A percentile compares a stretch with the other conserved stretches of the same genome.
phyloP scores from a whole-genome alignment of 352 stramenopile genomes.

The Phytophthora aleatoria region DNA sequence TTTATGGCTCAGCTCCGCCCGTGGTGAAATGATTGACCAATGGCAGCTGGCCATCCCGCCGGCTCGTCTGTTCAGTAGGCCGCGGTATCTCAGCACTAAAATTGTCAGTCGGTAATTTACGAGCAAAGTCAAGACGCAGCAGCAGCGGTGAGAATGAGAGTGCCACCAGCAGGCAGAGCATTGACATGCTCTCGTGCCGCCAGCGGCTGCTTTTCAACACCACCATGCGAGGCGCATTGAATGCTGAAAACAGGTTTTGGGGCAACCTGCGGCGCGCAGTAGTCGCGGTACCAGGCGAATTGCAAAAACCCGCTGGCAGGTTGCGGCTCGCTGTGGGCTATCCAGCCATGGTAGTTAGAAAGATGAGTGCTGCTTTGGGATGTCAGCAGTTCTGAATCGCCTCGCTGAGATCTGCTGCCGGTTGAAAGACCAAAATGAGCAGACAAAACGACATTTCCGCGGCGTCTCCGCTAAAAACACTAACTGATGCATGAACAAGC shows the following conservation, averaged over 20 bases:
- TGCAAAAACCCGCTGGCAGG: constrained; percentile 12
- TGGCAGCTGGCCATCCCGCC: constrained; percentile 32
- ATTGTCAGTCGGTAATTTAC: constrained; percentile 42
- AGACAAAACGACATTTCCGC: constrained; percentile 19
- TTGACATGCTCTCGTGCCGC: background rate
- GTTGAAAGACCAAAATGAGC: constrained; percentile 14
- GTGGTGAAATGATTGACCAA: constrained; percentile 36
- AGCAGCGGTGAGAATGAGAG: background rate
- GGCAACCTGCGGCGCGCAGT: constrained; percentile 3
- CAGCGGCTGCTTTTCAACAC: constrained; percentile 16
- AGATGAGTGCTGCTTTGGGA: constrained; percentile 9
- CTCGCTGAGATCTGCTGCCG: constrained; percentile 6
- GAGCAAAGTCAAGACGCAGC: background rate
- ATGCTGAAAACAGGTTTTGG: constrained; percentile 29
- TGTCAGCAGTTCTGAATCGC: constrained; percentile 11
- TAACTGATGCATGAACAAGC: constrained; percentile 7
- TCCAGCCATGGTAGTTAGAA: constrained; percentile 20
- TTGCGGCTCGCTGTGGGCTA: constrained; percentile 23
- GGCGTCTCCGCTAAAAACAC: constrained; percentile 23
- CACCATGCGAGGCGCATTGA: constrained; percentile 6
- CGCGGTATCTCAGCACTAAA: constrained; percentile 39
- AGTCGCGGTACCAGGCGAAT: constrained; percentile 17
- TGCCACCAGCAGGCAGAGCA: too few relatives aligned
- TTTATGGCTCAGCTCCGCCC: constrained; percentile 35
- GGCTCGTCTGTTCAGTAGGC: constrained; percentile 33